These are phyloP conservation scores for Calonectria hawksworthii DNA, from an alignment of 2,329 filamentous ascomycete genomes.

Conservation along the genomic window DNA sequence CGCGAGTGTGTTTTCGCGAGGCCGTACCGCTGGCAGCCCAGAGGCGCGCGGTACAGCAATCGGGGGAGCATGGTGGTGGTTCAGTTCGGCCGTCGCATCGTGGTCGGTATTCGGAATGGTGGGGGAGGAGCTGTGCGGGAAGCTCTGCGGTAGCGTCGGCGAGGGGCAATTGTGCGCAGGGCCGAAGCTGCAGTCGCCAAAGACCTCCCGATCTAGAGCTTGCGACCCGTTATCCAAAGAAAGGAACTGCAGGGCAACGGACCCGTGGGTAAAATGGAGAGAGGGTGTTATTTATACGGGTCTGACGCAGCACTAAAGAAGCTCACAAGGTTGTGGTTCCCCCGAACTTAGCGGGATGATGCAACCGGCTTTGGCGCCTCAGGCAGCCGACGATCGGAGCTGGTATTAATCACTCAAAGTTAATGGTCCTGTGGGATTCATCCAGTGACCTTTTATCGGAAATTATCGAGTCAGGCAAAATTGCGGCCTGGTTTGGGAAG, in stretches of 20 bases:
- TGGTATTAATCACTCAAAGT: slow-evolving; percentile 22
- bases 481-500: background rate
- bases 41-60: slow-evolving; percentile 50
- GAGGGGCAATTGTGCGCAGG: slow-evolving; percentile 26
- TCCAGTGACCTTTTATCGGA: background rate
- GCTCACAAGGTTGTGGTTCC: slow-evolving; percentile 36
- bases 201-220: slow-evolving; percentile 17
- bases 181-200: slow-evolving; percentile 35
- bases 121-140: slow-evolving; percentile 35
- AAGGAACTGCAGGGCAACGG: slow-evolving; percentile 15
- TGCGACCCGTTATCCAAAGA: slow-evolving; percentile 26
- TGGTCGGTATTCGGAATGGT: slow-evolving; percentile 43
- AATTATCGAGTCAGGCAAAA: background rate
- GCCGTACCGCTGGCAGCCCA: slow-evolving; percentile 50
- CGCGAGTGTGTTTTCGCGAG: slow-evolving; percentile 42
- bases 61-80: slow-evolving; percentile 53
- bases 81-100: slow-evolving; percentile 45
- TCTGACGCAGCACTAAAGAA: slow-evolving; percentile 27
- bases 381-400: slow-evolving; percentile 46
- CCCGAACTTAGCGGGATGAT: slow-evolving; percentile 43
- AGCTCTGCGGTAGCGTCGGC: slow-evolving; percentile 16
- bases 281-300: slow-evolving; percentile 27
- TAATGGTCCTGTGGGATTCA: background rate
- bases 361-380: slow-evolving; percentile 45
- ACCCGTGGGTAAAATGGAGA: background rate